Percentiles rank a stretch among this genome's conserved stretches.
These are phyloP conservation scores for Anthostomella pinea DNA, from an alignment of 2,329 filamentous ascomycete species.

Conservation along the genomic window DNA sequence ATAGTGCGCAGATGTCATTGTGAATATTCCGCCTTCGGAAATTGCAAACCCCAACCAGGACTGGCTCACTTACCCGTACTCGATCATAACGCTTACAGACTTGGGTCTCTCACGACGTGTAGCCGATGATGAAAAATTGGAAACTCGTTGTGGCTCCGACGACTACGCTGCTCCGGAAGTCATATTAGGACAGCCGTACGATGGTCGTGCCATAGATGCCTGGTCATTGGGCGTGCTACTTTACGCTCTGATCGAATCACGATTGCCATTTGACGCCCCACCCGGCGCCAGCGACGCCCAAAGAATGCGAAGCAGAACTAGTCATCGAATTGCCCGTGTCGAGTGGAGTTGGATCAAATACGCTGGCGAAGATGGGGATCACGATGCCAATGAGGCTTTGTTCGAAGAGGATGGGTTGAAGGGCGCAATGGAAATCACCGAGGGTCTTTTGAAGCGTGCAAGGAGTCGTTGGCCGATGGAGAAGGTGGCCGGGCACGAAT, in stretches of 20 bases:
- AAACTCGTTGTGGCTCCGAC: constrained; percentile 90
- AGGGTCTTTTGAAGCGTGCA: constrained; percentile 79
- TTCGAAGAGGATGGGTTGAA: constrained; percentile 64
- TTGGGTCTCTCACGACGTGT: constrained; percentile 86
- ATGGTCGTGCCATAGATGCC: constrained; percentile 85
- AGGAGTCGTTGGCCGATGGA: constrained; percentile 73
- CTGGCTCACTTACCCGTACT: constrained; percentile 74
- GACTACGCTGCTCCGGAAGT: constrained; percentile 97
- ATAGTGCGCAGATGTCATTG: constrained; percentile 70
- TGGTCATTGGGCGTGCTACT: constrained; percentile 94
- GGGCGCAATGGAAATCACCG: constrained; percentile 77
- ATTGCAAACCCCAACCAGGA: constrained; percentile 62
- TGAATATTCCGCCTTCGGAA: constrained; percentile 72
- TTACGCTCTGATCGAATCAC: constrained; percentile 90
- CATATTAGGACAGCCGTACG: constrained; percentile 90
- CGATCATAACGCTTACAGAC: constrained; percentile 86
- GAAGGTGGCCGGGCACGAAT: constrained; percentile 68
- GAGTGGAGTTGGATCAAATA: constrained; percentile 95
- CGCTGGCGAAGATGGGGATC: constrained; percentile 80
- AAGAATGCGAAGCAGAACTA: constrained; percentile 75
- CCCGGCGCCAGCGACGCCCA: constrained; percentile 75
- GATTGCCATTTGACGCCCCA: constrained; percentile 87
- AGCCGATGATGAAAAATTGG: constrained; percentile 81
- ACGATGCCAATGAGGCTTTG: constrained; percentile 64
- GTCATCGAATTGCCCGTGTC: constrained; percentile 89